phyloP scores from a whole-genome alignment of 2,329 filamentous ascomycete genomes.

The Exophiala lecanii-corni region DNA sequence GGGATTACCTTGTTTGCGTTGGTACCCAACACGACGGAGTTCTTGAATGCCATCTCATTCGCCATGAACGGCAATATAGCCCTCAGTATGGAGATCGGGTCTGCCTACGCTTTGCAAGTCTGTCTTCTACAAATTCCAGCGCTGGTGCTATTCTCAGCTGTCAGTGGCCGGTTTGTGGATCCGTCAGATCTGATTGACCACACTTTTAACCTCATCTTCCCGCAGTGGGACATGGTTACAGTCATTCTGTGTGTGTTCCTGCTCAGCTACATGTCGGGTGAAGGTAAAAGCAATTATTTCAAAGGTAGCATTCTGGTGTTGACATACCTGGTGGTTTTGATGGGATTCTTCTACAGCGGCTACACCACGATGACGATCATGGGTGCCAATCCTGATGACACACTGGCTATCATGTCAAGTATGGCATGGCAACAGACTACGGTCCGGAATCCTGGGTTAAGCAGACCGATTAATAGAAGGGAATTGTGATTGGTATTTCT shows the following conservation, averaged over 20 bases:
- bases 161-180: conserved; percentile 59
- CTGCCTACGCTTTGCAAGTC: conserved; percentile 92
- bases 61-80: conserved; percentile 99
- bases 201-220: conserved; percentile 74
- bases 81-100: conserved; percentile 97
- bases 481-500: conserved; percentile 8
- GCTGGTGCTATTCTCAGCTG: conserved; percentile 82
- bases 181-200: conserved; percentile 47
- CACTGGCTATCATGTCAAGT: conserved; percentile 33
- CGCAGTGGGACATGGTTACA: conserved; percentile 98
- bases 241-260: conserved; percentile 94
- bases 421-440: conserved; percentile 14
- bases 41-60: conserved; percentile 97
- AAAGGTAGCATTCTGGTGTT: conserved; percentile 94
- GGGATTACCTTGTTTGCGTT: conserved; percentile 95
- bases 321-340: conserved; percentile 85
- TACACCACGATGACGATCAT: conserved; percentile 52
- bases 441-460: not conserved
- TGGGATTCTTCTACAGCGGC: conserved; percentile 83
- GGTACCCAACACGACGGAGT: conserved; percentile 97
- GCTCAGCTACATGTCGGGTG: conserved; percentile 94
- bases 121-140: conserved; percentile 92
- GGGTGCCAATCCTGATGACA: conserved; percentile 46
- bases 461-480: conserved; percentile 3
- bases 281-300: conserved; percentile 99